A percentile compares a stretch with the other conserved stretches of the same genome.
These are phyloP conservation scores for Alternaria panax DNA, from an alignment of 2,329 filamentous ascomycete genomes.

Conservation along the genomic window DNA sequence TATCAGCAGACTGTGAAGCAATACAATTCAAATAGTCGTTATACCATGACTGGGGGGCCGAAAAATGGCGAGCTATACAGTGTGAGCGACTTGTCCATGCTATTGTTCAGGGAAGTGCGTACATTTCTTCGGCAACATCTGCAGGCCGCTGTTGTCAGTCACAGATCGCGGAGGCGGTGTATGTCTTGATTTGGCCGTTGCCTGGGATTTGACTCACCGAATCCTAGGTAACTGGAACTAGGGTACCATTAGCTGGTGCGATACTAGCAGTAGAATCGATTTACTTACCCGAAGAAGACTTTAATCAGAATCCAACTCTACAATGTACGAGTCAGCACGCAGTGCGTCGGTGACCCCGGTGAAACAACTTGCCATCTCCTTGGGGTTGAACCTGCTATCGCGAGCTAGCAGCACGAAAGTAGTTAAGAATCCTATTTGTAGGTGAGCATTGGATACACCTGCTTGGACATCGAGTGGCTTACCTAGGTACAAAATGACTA, in stretches of 20 bases:
- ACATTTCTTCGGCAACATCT: slow-evolving; percentile 59
- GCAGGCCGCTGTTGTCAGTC: slow-evolving; percentile 31
- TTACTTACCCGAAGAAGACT: slow-evolving; percentile 74
- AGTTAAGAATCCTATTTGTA: slow-evolving; percentile 75
- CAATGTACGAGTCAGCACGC: slow-evolving; percentile 17
- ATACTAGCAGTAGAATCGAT: neutral
- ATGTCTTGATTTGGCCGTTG: neutral
- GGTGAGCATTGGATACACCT: slow-evolving; percentile 1
- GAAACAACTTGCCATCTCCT: slow-evolving; percentile 62
- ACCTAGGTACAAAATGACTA: slow-evolving; percentile 82
- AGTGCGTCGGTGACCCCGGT: too few species aligned
- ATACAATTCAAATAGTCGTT: slow-evolving; percentile 19
- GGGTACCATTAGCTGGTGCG: neutral
- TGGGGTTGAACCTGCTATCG: slow-evolving; percentile 66
- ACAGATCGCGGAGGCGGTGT: slow-evolving; percentile 18
- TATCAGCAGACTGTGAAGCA: slow-evolving; percentile 36
- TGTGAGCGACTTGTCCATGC: slow-evolving; percentile 19
- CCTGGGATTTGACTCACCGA: slow-evolving; percentile 58
- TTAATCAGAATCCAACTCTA: slow-evolving; percentile 75
- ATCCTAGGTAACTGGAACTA: slow-evolving; percentile 73
- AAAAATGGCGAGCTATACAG: slow-evolving; percentile 57
- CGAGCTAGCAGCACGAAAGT: slow-evolving; percentile 83
- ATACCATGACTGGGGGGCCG: slow-evolving; percentile 61
- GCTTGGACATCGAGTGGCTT: slow-evolving; percentile 6
- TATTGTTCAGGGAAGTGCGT: slow-evolving; percentile 8